Base-by-base conservation (phyloP, 306 rosid species). In the Quercus robur region DNA sequence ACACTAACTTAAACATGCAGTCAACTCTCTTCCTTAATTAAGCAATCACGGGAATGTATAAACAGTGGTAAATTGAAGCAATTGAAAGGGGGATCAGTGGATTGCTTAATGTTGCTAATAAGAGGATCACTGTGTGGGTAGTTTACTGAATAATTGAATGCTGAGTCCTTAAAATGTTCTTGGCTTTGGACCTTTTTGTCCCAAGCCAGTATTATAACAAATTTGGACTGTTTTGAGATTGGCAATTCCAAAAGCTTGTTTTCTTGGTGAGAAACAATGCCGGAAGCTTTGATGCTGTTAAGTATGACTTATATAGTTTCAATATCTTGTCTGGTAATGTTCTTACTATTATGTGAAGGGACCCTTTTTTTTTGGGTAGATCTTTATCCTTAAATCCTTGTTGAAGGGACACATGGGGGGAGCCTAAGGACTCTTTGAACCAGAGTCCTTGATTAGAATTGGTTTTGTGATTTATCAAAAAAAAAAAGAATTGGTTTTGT, bases 361-460 rank as follows among this genome's bases (percentile, higher is more conserved):
- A 23, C 23, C 56, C 8, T 2, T 83, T 12, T 56, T 8, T 5
- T 41, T 54, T 4, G 8, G 21, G 41, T 56, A 46, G 31, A 63
- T 23, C 75, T 70, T 74, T 17, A 55, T 78, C 54, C 33, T 78
- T 41, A 6, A 57, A 46, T 57, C 56, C 51, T 31, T 15, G 56
- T 46, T 55, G 54, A 35, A 66, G 56, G 46, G 46, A 68, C 33
- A 41, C 59, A 56, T 62, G 67, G 56, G 28, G 52, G 68, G 54
- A 62, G 75, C 59, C 3, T 75, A 75, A 59, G 49, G 31, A 81
- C 73, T 75, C 41, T 28, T 18, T 54, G 58, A 33, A 49, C 18
- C 70, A 7, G 46, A 49, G 26, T 15, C 72, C 56, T n/a, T n/a
- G 28, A 38, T 9, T 33, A 70, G 20, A 35, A 35, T 77, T 25